phyloP scores from a whole-genome alignment of 2,329 filamentous ascomycete species.

The Neocatenulostroma microsporum region DNA sequence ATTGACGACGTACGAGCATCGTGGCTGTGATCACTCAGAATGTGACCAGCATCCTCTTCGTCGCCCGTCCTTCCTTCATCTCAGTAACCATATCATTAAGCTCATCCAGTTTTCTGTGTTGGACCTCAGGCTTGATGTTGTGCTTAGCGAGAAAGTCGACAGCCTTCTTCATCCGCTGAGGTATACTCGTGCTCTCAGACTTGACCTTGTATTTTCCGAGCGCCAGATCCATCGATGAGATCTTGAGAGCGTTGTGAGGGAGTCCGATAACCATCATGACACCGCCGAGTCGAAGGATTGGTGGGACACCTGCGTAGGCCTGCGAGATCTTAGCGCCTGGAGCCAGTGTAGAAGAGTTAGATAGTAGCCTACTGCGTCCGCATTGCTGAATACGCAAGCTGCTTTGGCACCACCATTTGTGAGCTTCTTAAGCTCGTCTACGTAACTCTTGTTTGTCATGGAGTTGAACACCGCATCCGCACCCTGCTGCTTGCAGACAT shows the following conservation, averaged over 20 bases:
- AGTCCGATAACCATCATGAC: conserved; percentile 15
- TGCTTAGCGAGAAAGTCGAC: conserved; percentile 15
- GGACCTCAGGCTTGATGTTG: conserved; percentile 13
- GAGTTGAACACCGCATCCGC: conserved; percentile 15
- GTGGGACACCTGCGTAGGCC: conserved; percentile 13
- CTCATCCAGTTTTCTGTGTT: conserved; percentile 13
- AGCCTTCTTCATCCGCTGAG: conserved; percentile 15
- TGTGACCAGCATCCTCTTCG: conserved; percentile 14
- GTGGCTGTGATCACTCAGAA: too few species aligned
- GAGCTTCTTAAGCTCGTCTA: conserved; percentile 10
- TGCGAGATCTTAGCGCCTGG: conserved; percentile 1
- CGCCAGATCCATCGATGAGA: conserved; percentile 15
- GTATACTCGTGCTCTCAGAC: conserved; percentile 13
- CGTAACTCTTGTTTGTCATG: conserved; percentile 8
- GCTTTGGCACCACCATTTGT: conserved; percentile 12
- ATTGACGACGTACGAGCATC: too few species aligned
- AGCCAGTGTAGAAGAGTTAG: background rate
- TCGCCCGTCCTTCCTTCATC: conserved; percentile 14
- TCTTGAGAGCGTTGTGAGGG: conserved; percentile 9
- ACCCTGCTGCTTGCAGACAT: conserved; percentile 12
- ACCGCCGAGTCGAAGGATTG: conserved; percentile 12
- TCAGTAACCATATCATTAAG: conserved; percentile 17
- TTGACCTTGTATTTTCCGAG: conserved; percentile 15
- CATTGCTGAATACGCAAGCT: conserved; percentile 16
- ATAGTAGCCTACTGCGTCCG: conserved; percentile 9